Conservation (phyloP, 2,329 filamentous ascomycete species). For the Aspergillus persii region DNA sequence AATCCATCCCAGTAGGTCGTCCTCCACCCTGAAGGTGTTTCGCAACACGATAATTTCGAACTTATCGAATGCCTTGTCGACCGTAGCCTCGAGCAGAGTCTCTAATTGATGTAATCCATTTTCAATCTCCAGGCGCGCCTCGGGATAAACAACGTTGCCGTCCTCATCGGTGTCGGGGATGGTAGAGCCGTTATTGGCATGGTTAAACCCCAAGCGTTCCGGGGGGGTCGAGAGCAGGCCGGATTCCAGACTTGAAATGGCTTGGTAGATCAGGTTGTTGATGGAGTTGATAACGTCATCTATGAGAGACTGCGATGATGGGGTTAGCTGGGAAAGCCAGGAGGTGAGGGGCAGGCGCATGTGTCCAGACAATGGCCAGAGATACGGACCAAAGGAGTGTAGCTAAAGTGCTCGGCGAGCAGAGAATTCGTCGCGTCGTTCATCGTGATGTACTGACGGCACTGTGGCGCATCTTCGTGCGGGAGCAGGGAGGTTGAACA, state of each 20-base stretch:
- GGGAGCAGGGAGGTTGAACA: neutral
- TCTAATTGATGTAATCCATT: conserved; percentile 83
- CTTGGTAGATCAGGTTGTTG: conserved; percentile 89
- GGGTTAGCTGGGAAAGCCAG: conserved; percentile 13
- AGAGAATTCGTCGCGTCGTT: conserved; percentile 56
- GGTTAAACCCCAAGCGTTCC: conserved; percentile 73
- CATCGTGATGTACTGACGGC: conserved; percentile 30
- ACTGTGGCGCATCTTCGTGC: conserved; percentile 8
- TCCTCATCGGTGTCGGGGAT: conserved; percentile 49
- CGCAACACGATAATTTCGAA: conserved; percentile 87
- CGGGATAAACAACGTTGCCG: conserved; percentile 46
- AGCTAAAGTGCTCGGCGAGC: conserved; percentile 92
- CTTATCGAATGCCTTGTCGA: conserved; percentile 81
- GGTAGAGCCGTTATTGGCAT: conserved; percentile 46
- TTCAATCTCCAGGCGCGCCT: conserved; percentile 72
- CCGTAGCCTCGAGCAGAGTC: conserved; percentile 74
- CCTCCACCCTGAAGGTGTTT: conserved; percentile 73
- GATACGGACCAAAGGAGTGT: conserved; percentile 79
- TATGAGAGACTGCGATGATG: conserved; percentile 68
- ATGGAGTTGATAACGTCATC: conserved; percentile 98
- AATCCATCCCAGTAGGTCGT: conserved; percentile 74
- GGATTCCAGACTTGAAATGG: conserved; percentile 81
- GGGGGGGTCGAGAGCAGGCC: conserved; percentile 74
- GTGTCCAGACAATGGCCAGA: neutral
- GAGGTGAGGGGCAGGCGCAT: neutral